Conservation (phyloP, 148 eudicot species). For the Fagopyrum esculentum region DNA sequence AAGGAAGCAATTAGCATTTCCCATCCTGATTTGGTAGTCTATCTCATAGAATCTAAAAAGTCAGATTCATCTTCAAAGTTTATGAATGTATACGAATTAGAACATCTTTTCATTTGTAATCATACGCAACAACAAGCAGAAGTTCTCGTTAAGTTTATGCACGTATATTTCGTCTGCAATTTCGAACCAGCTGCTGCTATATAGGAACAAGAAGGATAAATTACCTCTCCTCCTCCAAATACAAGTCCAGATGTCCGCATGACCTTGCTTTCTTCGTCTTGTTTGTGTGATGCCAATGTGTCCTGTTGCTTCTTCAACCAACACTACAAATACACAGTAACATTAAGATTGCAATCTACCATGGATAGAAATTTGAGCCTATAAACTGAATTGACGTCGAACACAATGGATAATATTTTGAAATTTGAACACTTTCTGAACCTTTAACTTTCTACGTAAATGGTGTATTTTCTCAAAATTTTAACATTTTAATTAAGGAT, state of each 20-base stretch:
- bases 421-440: neutral
- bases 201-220: slow-evolving; percentile 2
- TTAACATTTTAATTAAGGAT: too few relatives aligned
- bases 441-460: neutral
- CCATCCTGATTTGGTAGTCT: neutral
- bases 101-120: neutral
- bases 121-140: too few relatives aligned
- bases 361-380: neutral
- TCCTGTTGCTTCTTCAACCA: slow-evolving; percentile 75
- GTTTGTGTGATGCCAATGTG: slow-evolving; percentile 41
- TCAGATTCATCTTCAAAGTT: neutral
- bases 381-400: neutral
- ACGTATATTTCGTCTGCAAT: neutral
- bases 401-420: neutral
- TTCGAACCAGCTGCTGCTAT: neutral
- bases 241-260: slow-evolving; percentile 68
- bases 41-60: neutral
- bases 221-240: slow-evolving; percentile 69
- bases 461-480: too few relatives aligned
- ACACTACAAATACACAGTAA: slow-evolving; percentile 30
- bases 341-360: neutral
- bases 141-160: too few relatives aligned
- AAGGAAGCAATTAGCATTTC: neutral
- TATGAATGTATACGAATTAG: neutral
- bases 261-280: slow-evolving; percentile 37